phyloP scores from a whole-genome alignment of 768 basidiomycete genomes.

The Lactarius hatsudake region DNA sequence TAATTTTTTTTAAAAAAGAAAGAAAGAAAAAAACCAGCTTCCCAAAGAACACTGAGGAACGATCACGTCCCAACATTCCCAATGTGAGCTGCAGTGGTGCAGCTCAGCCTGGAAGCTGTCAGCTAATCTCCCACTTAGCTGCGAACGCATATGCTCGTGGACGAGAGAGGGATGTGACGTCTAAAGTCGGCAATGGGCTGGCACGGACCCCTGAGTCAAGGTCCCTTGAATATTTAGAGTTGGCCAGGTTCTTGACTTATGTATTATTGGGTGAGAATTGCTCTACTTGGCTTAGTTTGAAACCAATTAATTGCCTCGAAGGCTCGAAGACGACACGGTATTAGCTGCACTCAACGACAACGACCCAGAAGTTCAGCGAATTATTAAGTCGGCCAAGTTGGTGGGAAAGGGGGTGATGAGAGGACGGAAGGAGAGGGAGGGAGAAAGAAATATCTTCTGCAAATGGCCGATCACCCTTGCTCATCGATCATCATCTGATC shows the following conservation, averaged over 20 bases:
- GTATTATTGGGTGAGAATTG: background rate
- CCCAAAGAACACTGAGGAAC: background rate
- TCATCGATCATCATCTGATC: background rate
- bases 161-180: constrained; percentile 5
- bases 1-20: background rate
- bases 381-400: background rate
- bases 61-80: background rate
- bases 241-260: background rate
- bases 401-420: background rate
- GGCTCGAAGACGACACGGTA: background rate
- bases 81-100: background rate
- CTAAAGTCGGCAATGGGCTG: background rate
- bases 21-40: too few relatives aligned
- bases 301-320: background rate
- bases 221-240: background rate
- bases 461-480: background rate
- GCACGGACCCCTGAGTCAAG: background rate
- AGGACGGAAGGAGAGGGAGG: background rate
- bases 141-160: background rate
- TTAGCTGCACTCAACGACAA: background rate
- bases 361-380: background rate
- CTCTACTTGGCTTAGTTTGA: background rate
- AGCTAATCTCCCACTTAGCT: background rate
- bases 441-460: background rate
- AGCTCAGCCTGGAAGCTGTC: background rate